phyloP scores from a whole-genome alignment of 2,329 filamentous ascomycete genomes.

The Aureobasidium namibiae region DNA sequence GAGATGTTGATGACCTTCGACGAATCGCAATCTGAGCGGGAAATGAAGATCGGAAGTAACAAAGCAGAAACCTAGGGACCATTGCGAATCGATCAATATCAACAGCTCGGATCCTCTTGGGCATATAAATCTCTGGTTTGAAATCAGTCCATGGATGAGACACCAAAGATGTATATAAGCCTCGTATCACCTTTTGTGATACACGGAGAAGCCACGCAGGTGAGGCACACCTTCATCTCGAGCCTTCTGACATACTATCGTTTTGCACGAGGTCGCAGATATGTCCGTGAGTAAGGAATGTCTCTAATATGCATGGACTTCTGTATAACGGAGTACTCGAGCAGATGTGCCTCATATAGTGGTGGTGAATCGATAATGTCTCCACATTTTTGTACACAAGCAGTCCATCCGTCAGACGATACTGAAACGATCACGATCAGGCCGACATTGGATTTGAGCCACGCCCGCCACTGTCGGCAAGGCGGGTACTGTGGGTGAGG shows the following conservation, averaged over 20 bases:
- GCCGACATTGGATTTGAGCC: background rate
- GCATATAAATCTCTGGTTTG: background rate
- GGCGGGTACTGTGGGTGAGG: background rate
- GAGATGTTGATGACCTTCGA: background rate
- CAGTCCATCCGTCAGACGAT: slow-evolving; percentile 2
- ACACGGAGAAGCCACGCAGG: background rate
- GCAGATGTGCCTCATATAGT: background rate
- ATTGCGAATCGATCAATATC: background rate
- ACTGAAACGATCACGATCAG: slow-evolving; percentile 8
- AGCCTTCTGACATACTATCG: background rate
- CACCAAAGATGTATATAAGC: background rate
- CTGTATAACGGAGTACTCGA: background rate
- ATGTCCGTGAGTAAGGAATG: background rate
- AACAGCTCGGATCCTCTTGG: background rate
- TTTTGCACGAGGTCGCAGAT: background rate
- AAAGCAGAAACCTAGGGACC: background rate
- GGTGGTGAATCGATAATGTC: background rate
- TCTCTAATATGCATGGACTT: background rate
- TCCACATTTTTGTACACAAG: background rate
- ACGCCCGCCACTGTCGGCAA: background rate
- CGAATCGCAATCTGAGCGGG: slow-evolving; percentile 1
- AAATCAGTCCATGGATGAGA: background rate
- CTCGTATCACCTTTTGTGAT: background rate
- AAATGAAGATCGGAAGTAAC: slow-evolving; percentile 1
- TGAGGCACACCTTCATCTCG: background rate